Base-by-base conservation (phyloP, 176 grass and related monocot genomes). In the Puccinellia tenuiflora region DNA sequence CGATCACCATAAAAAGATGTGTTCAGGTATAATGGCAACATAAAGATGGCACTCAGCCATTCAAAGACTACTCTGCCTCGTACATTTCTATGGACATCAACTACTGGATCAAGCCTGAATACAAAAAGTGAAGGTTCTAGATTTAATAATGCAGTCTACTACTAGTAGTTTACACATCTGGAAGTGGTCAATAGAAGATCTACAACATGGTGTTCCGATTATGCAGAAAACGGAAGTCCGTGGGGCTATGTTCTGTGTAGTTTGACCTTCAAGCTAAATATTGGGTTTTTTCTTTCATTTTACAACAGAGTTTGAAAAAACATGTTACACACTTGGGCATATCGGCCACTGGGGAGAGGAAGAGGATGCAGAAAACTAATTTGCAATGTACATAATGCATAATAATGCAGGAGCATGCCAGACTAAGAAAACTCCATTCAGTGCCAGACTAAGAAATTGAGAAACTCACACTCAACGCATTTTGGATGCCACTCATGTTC, bases 381-480 rank as follows among this genome's bases (percentile, higher is more conserved):
- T 43, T n/a, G 25, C 24, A 73, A 20, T 39, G 50, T 43, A 69
- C n/a, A 54, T 52, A 22, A 12, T 12, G 22, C 12, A 57, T 10
- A 57, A 65, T 33, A 84, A 57, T 68, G 16, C 56, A 84, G 39
- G 73, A 76, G 39, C 48, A 42, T 68, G 14, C 31, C 6, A 51
- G 11, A 6, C 39, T 50, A 70, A 40, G 39, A 40, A 9, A 40
- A 40, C 39, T 40, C 39, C 39, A 40, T 40, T 61, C 39, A 56
- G 11, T 56, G n/a, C 22, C 22, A 61, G 25, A 28, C 57, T 29
- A 61, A 52, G 60, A 81, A 62, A 61, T 24, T 43, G 26, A 62
- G 28, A 73, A 68, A 92, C 83, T 37, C 78, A 94, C 92, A 68
- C 60, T 73, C 79, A 94, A 85, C 72, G 92, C 86, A 86, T 94